Conservation (phyloP, 495 filamentous ascomycete species). For the Penicillium paxilli region DNA sequence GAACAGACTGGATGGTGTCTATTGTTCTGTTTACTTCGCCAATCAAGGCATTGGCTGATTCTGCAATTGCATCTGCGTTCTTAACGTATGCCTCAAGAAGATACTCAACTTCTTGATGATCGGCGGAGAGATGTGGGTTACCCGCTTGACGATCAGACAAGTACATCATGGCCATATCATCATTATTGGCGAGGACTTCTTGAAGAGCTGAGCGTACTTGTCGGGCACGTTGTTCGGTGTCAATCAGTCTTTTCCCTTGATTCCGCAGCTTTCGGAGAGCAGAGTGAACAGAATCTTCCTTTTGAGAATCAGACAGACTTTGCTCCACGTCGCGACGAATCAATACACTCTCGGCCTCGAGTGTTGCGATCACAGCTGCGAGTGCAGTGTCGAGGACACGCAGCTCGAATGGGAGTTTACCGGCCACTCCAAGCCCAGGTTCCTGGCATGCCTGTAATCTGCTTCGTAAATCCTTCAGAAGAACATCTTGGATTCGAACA, state of each 20-base stretch:
- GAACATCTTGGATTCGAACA: slow-evolving; percentile 22
- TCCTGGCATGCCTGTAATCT: slow-evolving; percentile 52
- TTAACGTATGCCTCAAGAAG: slow-evolving; percentile 37
- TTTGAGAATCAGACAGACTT: slow-evolving; percentile 18
- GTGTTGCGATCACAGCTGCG: slow-evolving; percentile 53
- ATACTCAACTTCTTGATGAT: slow-evolving; percentile 39
- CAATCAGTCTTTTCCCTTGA: slow-evolving; percentile 20
- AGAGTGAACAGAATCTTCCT: slow-evolving; percentile 20
- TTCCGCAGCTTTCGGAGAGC: slow-evolving; percentile 20
- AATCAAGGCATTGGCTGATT: slow-evolving; percentile 23
- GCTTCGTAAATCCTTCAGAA: slow-evolving; percentile 47
- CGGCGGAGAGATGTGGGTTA: slow-evolving; percentile 21
- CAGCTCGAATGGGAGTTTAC: slow-evolving; percentile 66
- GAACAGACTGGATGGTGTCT: slow-evolving; percentile 23
- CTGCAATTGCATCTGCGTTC: slow-evolving; percentile 26
- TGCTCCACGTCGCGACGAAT: slow-evolving; percentile 15
- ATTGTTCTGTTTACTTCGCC: slow-evolving; percentile 25
- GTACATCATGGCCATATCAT: slow-evolving; percentile 46
- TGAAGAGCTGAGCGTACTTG: slow-evolving; percentile 27
- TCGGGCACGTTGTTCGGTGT: slow-evolving; percentile 29
- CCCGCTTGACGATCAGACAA: slow-evolving; percentile 36
- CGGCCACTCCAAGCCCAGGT: slow-evolving; percentile 41
- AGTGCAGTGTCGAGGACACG: slow-evolving; percentile 80
- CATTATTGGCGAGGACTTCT: slow-evolving; percentile 30
- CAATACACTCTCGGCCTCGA: slow-evolving; percentile 31